Evolutionary conservation across 805 yeast genomes (phyloP).

Genomic region (Barnettozyma vustinii): DNA sequence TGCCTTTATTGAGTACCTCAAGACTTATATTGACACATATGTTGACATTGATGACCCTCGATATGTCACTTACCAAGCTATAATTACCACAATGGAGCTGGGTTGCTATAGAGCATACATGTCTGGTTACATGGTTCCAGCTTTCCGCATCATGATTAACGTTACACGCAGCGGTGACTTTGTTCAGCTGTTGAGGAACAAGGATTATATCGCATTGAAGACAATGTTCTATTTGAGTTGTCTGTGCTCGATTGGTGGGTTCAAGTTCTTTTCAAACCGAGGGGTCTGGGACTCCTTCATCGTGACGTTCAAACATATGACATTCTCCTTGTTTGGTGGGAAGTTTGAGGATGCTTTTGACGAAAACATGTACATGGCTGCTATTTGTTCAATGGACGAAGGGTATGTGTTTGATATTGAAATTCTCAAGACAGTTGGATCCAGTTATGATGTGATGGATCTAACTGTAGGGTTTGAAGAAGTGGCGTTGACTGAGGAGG

Average conservation of each 20-base stretch:
- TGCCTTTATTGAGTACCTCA: conserved; percentile 15
- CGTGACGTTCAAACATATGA: conserved; percentile 8
- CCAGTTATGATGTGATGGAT: neutral
- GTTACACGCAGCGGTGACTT: conserved; percentile 8
- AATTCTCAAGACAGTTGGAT: conserved; percentile 1
- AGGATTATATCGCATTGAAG: conserved; percentile 20
- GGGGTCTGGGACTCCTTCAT: conserved; percentile 21
- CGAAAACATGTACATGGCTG: conserved; percentile 6
- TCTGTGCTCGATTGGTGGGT: conserved; percentile 19
- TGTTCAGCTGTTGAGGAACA: conserved; percentile 9
- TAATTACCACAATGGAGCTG: conserved; percentile 14
- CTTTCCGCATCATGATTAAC: conserved; percentile 12
- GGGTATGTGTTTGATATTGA: neutral
- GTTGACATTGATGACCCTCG: conserved; percentile 2
- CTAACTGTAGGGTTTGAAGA: neutral
- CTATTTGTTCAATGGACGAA: neutral
- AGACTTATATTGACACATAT: conserved; percentile 8
- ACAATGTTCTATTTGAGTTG: conserved; percentile 17
- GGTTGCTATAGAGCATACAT: conserved; percentile 16
- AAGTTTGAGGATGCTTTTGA: conserved; percentile 20
- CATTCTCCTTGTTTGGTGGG: conserved; percentile 8
- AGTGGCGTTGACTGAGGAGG: neutral
- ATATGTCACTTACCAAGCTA: conserved; percentile 7
- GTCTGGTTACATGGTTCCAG: conserved; percentile 19
- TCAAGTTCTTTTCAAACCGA: conserved; percentile 14